Evolutionary conservation across 441 rosid species (phyloP).

Genomic region (Sinapis alba): DNA sequence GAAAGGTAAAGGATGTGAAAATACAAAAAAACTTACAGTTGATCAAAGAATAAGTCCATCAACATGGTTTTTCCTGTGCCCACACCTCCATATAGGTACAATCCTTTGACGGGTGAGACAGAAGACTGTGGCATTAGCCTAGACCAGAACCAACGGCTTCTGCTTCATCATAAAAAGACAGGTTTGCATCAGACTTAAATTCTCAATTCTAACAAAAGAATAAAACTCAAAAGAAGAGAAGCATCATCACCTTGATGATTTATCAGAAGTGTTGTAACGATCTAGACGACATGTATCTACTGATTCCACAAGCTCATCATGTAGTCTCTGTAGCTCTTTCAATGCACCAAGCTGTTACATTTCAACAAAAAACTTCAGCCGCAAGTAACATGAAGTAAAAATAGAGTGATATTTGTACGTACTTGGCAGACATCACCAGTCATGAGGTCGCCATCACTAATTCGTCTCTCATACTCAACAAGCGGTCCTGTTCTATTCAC

Average conservation of each 20-base stretch:
- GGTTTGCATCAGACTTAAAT: background rate
- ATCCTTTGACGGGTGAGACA: conserved; percentile 48
- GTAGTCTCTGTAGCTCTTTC: conserved; percentile 85
- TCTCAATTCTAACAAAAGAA: conserved; percentile 22
- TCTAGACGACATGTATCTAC: too few species aligned
- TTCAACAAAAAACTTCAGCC: too few species aligned
- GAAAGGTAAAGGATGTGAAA: background rate
- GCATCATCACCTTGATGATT: conserved; percentile 58
- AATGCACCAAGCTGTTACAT: conserved; percentile 70
- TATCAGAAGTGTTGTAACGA: conserved; percentile 38
- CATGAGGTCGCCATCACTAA: conserved; percentile 76
- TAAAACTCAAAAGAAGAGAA: conserved; percentile 6
- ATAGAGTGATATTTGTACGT: too few species aligned
- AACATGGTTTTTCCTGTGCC: conserved; percentile 99
- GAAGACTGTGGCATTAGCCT: background rate
- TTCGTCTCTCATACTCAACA: conserved; percentile 86
- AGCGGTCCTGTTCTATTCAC: conserved; percentile 69
- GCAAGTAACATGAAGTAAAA: background rate
- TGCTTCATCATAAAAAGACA: conserved; percentile 37
- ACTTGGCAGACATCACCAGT: conserved; percentile 87
- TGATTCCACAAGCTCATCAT: conserved; percentile 78
- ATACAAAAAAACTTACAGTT: conserved; percentile 60
- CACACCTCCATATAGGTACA: conserved; percentile 95
- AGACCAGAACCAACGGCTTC: conserved; percentile 48
- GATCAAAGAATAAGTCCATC: conserved; percentile 93